Evolutionary conservation across 176 grass and related monocot genomes (phyloP), one percentile per base, ranked within the genome.

Genomic region (Tillandsia fasciculata): DNA sequence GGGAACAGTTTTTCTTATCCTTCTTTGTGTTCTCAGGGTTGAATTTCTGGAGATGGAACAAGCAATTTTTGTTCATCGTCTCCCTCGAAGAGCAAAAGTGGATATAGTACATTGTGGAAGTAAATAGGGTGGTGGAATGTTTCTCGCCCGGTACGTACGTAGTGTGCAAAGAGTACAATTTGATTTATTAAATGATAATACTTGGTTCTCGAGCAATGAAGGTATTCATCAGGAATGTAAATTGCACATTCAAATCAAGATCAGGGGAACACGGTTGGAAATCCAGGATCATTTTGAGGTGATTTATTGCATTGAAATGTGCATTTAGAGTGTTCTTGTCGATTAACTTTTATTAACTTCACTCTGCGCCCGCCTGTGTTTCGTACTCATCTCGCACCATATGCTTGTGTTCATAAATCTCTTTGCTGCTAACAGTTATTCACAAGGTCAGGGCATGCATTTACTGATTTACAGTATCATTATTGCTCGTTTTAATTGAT

Each of bases 191-290:
- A 7, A 12, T 27, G 3, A 54, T 82, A 54, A 48, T 48, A n/a
- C 75, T 64, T 48, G 52, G 52, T 72, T 58, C 70, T 49, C 59
- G 50, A 70, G 68, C 10, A 53, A 70, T 12, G 68, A 53, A 70
- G 15, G 52, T 20, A 56, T 51, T 26, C 58, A 77, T 26, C 51
- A 83, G 49, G 78, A 66, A 49, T 90, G 87, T 83, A 90, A 90
- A 86, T 74, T 70, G 83, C 76, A 79, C 75, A 70, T 64, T 74
- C 73, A 77, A 80, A 66, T 80, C 73, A 63, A 86, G 64, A 42
- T 81, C 48, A 48, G 17, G 26, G 57, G 48, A 69, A 74, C 33
- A 42, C 33, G 7, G 33, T 42, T 42, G 33, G 33, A 7, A 42
- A 5, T 42, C 7, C 33, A 42, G 33, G 33, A 42, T 42, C 33